Conservation (phyloP, 768 basidiomycete genomes). For the Strobilomyces echinocephalus region DNA sequence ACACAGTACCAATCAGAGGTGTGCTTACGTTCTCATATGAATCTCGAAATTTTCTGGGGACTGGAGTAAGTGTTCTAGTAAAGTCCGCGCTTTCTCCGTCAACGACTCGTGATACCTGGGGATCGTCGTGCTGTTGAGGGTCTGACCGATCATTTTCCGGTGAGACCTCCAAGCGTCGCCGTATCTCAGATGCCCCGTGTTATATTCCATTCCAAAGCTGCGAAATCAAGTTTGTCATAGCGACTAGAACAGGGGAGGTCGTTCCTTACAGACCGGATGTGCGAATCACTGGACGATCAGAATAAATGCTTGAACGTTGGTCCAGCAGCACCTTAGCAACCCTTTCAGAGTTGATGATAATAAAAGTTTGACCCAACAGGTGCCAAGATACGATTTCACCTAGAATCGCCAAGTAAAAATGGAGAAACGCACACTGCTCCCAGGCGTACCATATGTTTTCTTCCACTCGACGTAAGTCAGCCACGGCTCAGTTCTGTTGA, state of each 20-base stretch:
- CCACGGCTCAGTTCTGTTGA: conserved; percentile 28
- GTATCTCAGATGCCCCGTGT: conserved; percentile 18
- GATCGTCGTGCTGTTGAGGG: conserved; percentile 9
- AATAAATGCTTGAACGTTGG: conserved; percentile 24
- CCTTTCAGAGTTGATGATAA: conserved; percentile 23
- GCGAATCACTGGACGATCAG: conserved; percentile 14
- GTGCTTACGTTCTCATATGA: conserved; percentile 16
- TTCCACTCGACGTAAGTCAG: conserved; percentile 31
- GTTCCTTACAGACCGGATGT: conserved; percentile 6
- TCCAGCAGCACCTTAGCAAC: conserved; percentile 21
- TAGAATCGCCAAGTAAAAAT: background rate
- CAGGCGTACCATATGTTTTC: conserved; percentile 26
- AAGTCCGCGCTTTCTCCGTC: background rate
- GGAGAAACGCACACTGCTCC: background rate
- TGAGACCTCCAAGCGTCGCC: conserved; percentile 17
- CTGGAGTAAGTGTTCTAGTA: conserved; percentile 11
- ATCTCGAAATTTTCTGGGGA: conserved; percentile 14
- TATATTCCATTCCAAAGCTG: conserved; percentile 25
- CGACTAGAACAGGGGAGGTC: background rate
- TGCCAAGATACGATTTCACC: conserved; percentile 21
- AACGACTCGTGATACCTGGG: conserved; percentile 12
- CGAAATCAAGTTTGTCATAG: background rate
- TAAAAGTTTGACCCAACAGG: conserved; percentile 17
- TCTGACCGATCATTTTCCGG: conserved; percentile 15
- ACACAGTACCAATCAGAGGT: background rate